Conservation (phyloP, 2,329 filamentous ascomycete species). For the Proliferodiscus dingleyae region DNA sequence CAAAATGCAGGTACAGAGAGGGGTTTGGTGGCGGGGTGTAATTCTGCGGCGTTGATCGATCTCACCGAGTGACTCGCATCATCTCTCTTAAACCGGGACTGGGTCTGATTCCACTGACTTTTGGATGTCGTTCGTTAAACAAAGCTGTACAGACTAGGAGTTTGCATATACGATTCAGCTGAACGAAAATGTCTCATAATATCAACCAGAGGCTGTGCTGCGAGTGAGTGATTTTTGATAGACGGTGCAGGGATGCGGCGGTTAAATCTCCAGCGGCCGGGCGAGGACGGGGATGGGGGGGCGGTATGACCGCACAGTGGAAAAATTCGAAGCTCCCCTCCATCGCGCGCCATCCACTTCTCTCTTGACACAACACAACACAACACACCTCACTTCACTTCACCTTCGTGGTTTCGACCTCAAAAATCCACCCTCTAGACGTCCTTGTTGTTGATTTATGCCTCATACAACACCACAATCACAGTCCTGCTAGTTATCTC, state of each 20-base stretch:
- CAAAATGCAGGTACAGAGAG: background rate
- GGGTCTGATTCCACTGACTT: no score
- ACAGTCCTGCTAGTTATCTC: background rate
- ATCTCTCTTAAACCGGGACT: no score
- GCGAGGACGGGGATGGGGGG: background rate
- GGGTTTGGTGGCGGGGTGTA: background rate
- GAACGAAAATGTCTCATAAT: no score
- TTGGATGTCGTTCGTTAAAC: no score
- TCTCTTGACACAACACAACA: no score
- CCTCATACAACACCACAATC: background rate
- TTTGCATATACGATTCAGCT: no score
- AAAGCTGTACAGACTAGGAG: no score
- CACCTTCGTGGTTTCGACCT: slow-evolving; percentile 4
- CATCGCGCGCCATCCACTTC: background rate
- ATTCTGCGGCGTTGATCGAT: no score
- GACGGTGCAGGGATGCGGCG: background rate
- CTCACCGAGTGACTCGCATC: no score
- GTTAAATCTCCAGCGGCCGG: background rate
- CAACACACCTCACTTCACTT: background rate
- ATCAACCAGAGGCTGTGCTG: no score
- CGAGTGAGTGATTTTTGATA: background rate
- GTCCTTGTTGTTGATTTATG: background rate
- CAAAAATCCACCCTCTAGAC: background rate
- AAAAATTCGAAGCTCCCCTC: background rate
- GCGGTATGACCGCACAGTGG: background rate